These are phyloP conservation scores for Physcomitrium patens DNA, from an alignment of 225 moss, liverwort and hornwort species.

Conservation along the genomic window DNA sequence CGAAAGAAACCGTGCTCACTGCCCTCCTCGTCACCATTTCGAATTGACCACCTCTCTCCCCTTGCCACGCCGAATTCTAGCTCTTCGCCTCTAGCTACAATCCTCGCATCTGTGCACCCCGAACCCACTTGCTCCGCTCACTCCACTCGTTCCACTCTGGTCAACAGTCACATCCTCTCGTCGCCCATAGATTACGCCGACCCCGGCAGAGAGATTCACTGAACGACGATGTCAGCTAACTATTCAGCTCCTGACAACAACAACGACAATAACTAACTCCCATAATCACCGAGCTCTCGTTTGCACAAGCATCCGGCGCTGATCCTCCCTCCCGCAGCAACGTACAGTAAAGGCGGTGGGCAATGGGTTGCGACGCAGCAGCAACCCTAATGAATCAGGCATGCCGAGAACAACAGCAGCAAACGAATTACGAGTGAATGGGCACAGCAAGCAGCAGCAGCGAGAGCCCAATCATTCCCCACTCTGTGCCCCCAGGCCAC, in stretches of 20 bases:
- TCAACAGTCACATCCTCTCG: not conserved
- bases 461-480: too few relatives aligned
- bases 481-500: too few relatives aligned
- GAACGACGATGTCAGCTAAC: not conserved
- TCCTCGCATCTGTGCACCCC: not conserved
- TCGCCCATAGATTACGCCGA: not conserved
- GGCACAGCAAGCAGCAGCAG: too few relatives aligned
- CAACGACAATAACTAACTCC: too few relatives aligned
- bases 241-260: too few relatives aligned
- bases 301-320: not conserved
- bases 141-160: not conserved
- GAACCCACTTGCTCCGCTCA: not conserved
- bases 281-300: not conserved
- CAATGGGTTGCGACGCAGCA: not conserved
- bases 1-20: not conserved
- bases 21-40: not conserved
- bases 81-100: not conserved
- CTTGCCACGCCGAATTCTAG: not conserved
- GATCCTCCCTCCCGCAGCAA: not conserved
- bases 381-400: slow-evolving; percentile 17
- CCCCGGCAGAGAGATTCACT: not conserved
- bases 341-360: too few relatives aligned
- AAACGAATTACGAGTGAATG: too few relatives aligned
- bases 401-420: not conserved
- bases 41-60: slow-evolving; percentile 10